These are phyloP conservation scores for Ustilago shanxiensis DNA, from an alignment of 1,284 basidiomycete genomes.

Conservation along the genomic window DNA sequence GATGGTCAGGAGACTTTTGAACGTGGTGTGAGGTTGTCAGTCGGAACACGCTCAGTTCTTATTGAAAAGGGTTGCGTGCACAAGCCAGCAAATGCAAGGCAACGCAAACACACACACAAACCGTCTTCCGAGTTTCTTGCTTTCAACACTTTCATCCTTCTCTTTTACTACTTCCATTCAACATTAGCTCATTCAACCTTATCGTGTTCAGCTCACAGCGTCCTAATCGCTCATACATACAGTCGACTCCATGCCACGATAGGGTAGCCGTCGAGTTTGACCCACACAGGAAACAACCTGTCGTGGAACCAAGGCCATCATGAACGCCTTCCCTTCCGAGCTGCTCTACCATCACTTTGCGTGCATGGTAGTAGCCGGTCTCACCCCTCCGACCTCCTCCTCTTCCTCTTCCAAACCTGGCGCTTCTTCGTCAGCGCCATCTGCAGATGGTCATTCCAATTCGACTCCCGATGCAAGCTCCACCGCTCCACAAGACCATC, in stretches of 20 bases:
- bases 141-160: not conserved
- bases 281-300: not conserved
- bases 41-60: not conserved
- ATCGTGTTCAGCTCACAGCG: not conserved
- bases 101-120: constrained; percentile 1
- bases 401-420: constrained; percentile 9
- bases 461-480: not conserved
- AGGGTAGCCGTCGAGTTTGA: not conserved
- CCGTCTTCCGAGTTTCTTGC: constrained; percentile 17
- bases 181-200: not conserved
- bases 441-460: constrained; percentile 8
- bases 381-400: constrained; percentile 27
- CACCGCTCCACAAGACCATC: constrained; percentile 23
- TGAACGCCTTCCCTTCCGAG: constrained; percentile 65
- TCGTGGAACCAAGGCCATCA: constrained; percentile 17
- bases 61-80: constrained; percentile 13
- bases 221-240: not conserved
- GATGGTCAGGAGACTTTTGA: not conserved
- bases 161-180: not conserved
- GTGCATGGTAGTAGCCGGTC: constrained; percentile 62
- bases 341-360: constrained; percentile 65
- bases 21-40: constrained; percentile 12
- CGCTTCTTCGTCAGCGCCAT: constrained; percentile 6
- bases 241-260: not conserved
- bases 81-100: constrained; percentile 31